Evolutionary conservation across 192 early-diverging fungal genomes (phyloP).

Genomic region (Chytriomyces sp.): DNA sequence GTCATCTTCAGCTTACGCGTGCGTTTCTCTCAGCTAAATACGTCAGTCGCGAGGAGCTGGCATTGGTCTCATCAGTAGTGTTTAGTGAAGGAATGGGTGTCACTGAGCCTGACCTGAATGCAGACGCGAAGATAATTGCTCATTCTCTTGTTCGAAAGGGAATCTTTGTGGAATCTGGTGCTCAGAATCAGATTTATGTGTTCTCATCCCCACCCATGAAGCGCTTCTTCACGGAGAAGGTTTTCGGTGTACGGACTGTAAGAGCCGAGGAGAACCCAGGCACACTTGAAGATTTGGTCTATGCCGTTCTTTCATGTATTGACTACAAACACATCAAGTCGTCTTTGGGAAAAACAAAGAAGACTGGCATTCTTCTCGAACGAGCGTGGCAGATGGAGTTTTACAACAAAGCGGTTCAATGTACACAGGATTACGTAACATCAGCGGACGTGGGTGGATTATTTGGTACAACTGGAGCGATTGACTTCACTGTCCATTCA

Average conservation of each 20-base stretch:
- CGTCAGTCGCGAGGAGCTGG: neutral
- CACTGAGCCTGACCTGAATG: neutral
- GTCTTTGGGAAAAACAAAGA: conserved; percentile 5
- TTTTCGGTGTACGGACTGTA: neutral
- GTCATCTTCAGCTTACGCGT: neutral
- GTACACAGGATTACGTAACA: conserved; percentile 15
- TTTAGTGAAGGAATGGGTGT: neutral
- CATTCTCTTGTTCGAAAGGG: neutral
- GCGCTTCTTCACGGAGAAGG: conserved; percentile 6
- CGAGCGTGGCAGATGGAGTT: conserved; percentile 46
- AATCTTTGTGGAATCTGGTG: neutral
- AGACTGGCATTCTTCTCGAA: conserved; percentile 32
- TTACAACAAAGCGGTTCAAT: conserved; percentile 29
- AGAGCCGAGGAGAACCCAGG: neutral
- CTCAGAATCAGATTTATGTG: neutral
- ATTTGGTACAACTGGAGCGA: conserved; percentile 34
- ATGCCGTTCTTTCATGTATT: neutral
- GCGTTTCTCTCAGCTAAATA: neutral
- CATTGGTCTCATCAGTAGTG: neutral
- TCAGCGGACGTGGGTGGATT: conserved; percentile 41
- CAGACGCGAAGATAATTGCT: neutral
- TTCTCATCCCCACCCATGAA: conserved; percentile 4
- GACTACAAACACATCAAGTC: conserved; percentile 9
- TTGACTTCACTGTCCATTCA: conserved; percentile 46
- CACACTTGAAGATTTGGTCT: neutral